Evolutionary conservation across 768 basidiomycete genomes (phyloP).

Genomic region (Boletus patriciae): DNA sequence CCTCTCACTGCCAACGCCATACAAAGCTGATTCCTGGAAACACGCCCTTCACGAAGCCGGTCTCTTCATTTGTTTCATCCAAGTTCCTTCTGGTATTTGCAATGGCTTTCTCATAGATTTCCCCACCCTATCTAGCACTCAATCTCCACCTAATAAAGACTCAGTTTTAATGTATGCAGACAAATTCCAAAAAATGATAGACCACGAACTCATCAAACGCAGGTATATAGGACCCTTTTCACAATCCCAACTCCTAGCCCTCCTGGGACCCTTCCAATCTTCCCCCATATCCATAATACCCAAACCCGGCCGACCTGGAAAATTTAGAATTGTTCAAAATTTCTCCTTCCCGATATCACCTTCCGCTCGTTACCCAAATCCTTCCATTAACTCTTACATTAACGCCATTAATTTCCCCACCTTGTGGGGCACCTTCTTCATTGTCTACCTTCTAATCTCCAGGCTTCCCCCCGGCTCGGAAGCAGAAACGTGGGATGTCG

Average conservation of each 20-base stretch:
- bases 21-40: not conserved
- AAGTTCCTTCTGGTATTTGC: too few species aligned
- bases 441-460: not conserved
- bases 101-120: not conserved
- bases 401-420: rapidly evolving
- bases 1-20: not conserved
- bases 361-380: rapidly evolving
- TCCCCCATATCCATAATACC: not conserved
- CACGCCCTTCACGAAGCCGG: too few species aligned
- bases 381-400: not conserved
- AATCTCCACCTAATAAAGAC: not conserved
- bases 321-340: not conserved
- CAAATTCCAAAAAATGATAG: not conserved
- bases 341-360: not conserved
- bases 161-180: not conserved
- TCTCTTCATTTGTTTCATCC: too few species aligned
- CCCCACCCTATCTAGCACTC: not conserved
- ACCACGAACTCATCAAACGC: not conserved
- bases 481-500: not conserved
- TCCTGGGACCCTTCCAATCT: not conserved
- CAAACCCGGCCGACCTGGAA: not conserved
- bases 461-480: not conserved
- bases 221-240: not conserved
- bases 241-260: too few species aligned
- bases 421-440: not conserved